phyloP scores from a whole-genome alignment of 805 yeast species.

The Saccharomycopsis fibuligera region DNA sequence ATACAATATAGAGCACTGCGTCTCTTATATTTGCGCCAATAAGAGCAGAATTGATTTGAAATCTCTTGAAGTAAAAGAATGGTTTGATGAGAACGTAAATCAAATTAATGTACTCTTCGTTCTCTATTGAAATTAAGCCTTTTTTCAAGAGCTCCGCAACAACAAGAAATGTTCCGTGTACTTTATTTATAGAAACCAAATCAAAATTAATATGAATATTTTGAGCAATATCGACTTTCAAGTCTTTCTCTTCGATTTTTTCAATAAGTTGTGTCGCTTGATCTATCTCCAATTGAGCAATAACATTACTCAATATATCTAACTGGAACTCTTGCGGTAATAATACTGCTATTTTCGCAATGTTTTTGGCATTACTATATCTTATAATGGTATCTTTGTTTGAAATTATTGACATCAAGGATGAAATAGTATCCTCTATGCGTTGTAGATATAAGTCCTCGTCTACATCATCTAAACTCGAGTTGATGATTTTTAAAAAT shows the following conservation, averaged over 20 bases:
- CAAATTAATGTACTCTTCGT: constrained; percentile 30
- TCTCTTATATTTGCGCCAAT: constrained; percentile 72
- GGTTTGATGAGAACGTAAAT: constrained; percentile 20
- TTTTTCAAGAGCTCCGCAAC: constrained; percentile 43
- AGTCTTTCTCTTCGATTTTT: constrained; percentile 22
- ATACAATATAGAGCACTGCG: constrained; percentile 75
- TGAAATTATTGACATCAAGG: constrained; percentile 39
- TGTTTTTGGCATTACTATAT: constrained; percentile 59
- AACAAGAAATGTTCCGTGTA: constrained; percentile 54
- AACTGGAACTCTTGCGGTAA: constrained; percentile 33
- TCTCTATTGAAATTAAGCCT: constrained; percentile 17
- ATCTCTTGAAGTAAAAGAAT: constrained; percentile 50
- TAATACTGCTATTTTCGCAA: constrained; percentile 40
- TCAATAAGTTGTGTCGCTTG: constrained; percentile 23
- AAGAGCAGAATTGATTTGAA: constrained; percentile 37
- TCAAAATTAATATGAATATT: constrained; percentile 27
- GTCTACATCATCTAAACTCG: constrained; percentile 20
- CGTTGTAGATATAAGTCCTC: constrained; percentile 28
- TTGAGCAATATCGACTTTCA: constrained; percentile 13
- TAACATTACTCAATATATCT: constrained; percentile 32
- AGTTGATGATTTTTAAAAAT: constrained; percentile 19
- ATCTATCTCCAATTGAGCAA: constrained; percentile 21
- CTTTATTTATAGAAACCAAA: constrained; percentile 35
- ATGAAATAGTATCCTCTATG: constrained; percentile 45
- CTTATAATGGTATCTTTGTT: constrained; percentile 51